These are phyloP conservation scores for Hylodesmum podocarpum DNA, from an alignment of 306 rosid genomes.

Conservation along the genomic window DNA sequence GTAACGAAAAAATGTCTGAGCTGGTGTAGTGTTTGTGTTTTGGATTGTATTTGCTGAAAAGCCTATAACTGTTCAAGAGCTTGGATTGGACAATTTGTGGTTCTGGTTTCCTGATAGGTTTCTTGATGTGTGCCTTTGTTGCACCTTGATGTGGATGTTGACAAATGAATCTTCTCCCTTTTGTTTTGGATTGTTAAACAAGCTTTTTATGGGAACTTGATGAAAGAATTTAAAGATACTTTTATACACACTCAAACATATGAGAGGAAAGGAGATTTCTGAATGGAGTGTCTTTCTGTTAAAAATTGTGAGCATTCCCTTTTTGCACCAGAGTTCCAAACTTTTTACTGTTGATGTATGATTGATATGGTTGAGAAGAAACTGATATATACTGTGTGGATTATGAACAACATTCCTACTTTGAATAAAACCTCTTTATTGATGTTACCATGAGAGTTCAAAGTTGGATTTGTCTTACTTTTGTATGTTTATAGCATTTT, in stretches of 20 bases:
- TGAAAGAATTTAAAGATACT: neutral
- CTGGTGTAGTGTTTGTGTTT: neutral
- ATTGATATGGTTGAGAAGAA: neutral
- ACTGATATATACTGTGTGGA: neutral
- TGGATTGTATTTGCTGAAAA: neutral
- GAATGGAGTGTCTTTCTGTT: neutral
- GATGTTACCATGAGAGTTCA: neutral
- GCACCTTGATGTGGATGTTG: neutral
- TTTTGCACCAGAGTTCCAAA: neutral
- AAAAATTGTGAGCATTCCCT: neutral
- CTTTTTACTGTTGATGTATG: neutral
- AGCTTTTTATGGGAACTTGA: slow-evolving; percentile 7
- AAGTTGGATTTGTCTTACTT: neutral
- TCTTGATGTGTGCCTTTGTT: neutral
- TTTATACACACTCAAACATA: neutral
- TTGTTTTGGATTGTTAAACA: neutral
- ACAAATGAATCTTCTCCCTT: neutral
- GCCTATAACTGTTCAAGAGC: neutral
- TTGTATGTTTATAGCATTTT: neutral
- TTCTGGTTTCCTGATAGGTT: neutral
- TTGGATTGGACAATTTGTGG: neutral
- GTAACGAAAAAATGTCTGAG: neutral
- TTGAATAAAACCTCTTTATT: neutral
- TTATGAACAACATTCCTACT: neutral
- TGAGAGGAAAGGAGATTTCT: neutral